Evolutionary conservation across 2,329 filamentous ascomycete genomes (phyloP).

Genomic region (Stachybotrys echinatus): DNA sequence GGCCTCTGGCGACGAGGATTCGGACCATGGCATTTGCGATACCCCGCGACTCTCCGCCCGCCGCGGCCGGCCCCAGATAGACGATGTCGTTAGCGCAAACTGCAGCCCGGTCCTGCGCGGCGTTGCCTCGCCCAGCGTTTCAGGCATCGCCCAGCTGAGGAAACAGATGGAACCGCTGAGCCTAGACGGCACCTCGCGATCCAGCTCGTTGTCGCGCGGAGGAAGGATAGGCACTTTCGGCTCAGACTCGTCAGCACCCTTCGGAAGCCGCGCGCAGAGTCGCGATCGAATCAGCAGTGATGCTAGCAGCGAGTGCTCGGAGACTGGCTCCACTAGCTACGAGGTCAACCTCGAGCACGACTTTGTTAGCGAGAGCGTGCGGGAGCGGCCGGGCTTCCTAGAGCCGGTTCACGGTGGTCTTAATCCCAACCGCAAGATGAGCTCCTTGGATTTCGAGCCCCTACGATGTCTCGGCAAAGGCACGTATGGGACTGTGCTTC

Average conservation of each 20-base stretch:
- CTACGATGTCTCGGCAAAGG: conserved; percentile 93
- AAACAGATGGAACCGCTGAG: conserved; percentile 75
- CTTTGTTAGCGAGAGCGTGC: conserved; percentile 66
- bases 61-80: conserved; percentile 36
- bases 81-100: conserved; percentile 57
- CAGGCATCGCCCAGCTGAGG: conserved; percentile 79
- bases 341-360: conserved; percentile 81
- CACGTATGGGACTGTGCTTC: conserved; percentile 87
- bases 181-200: conserved; percentile 52
- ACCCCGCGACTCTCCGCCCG: conserved; percentile 31
- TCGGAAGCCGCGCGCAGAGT: conserved; percentile 49
- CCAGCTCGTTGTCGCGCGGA: conserved; percentile 50
- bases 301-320: conserved; percentile 55
- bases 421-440: conserved; percentile 72
- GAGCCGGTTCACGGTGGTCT: conserved; percentile 50
- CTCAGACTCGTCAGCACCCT: conserved; percentile 44
- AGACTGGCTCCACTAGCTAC: conserved; percentile 67
- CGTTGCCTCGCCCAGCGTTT: conserved; percentile 48
- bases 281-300: conserved; percentile 51
- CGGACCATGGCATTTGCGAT: conserved; percentile 38
- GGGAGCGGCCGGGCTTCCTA: conserved; percentile 35
- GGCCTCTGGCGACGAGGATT: conserved; percentile 53
- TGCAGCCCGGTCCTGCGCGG: conserved; percentile 56
- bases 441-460: conserved; percentile 81
- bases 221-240: conserved; percentile 31